phyloP scores from a whole-genome alignment of 352 stramenopile species.

The Globisporangium spinosum region DNA sequence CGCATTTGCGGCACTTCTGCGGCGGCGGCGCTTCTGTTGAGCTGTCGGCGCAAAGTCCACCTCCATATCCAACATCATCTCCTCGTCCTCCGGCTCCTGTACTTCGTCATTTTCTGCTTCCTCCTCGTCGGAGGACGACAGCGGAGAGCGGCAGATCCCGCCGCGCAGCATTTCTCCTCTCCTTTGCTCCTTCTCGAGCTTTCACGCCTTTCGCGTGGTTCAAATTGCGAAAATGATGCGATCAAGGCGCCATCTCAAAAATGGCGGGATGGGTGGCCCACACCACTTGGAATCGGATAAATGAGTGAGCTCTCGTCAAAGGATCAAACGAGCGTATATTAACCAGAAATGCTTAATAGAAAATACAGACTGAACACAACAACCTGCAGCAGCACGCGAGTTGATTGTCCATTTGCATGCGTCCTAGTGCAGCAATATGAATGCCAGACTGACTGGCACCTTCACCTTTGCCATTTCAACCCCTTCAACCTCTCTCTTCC shows the following conservation, averaged over 20 bases:
- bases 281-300: not conserved
- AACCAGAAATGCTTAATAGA: not conserved
- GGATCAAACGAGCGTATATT: not conserved
- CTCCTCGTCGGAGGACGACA: slow-evolving; percentile 45
- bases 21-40: slow-evolving; percentile 6
- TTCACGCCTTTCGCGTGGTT: not conserved
- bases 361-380: not conserved
- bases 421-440: not conserved
- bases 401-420: not conserved
- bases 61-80: not conserved
- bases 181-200: not conserved
- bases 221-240: slow-evolving; percentile 8
- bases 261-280: not conserved
- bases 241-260: not conserved
- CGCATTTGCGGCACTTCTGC: not conserved
- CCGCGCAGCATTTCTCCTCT: slow-evolving; percentile 21
- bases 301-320: not conserved
- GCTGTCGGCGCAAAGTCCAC: not conserved
- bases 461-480: not conserved
- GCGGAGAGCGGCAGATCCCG: slow-evolving; percentile 45
- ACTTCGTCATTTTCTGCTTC: not conserved
- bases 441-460: no score
- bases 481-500: not conserved
- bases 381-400: no score
- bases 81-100: slow-evolving; percentile 2